Conservation (phyloP, 305 asterid species). For the Plantago coronopus region DNA sequence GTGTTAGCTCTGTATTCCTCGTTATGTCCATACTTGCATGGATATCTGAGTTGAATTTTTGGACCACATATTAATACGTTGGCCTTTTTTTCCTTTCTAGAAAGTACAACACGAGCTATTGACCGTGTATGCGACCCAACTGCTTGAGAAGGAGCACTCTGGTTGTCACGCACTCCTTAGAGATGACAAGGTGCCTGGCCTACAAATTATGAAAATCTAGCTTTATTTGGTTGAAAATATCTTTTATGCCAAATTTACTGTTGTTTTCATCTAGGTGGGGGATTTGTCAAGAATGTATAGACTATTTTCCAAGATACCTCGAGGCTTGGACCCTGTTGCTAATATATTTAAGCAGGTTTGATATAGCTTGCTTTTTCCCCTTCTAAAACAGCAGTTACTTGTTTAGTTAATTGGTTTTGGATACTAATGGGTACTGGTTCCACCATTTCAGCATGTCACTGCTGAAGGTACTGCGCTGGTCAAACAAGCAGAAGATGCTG, state of each 20-base stretch:
- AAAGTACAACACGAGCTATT: conserved; percentile 82
- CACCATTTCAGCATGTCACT: conserved; percentile 72
- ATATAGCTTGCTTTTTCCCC: conserved; percentile 15
- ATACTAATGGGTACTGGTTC: conserved; percentile 20
- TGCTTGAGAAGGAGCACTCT: conserved; percentile 94
- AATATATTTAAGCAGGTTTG: conserved; percentile 85
- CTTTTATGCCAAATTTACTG: conserved; percentile 20
- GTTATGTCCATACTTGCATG: neutral
- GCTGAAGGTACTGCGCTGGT: conserved; percentile 94
- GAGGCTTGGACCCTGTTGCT: conserved; percentile 89
- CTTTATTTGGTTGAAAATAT: conserved; percentile 9
- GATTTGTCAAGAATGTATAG: conserved; percentile 94
- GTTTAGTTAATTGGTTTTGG: conserved; percentile 15
- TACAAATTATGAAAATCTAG: conserved; percentile 6
- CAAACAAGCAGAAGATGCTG: conserved; percentile 98
- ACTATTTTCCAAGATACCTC: conserved; percentile 85
- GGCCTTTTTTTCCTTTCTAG: conserved; percentile 26
- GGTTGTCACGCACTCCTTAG: conserved; percentile 91
- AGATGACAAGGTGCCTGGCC: conserved; percentile 78
- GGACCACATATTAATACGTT: neutral
- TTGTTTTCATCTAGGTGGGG: conserved; percentile 44
- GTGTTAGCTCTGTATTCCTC: conserved; percentile 20
- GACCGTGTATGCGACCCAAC: conserved; percentile 84
- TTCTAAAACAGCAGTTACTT: conserved; percentile 15
- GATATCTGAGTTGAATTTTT: conserved; percentile 10